Evolutionary conservation across 2,329 filamentous ascomycete species (phyloP), one percentile per base, ranked within the genome.

Genomic region (Fusarium sp.): DNA sequence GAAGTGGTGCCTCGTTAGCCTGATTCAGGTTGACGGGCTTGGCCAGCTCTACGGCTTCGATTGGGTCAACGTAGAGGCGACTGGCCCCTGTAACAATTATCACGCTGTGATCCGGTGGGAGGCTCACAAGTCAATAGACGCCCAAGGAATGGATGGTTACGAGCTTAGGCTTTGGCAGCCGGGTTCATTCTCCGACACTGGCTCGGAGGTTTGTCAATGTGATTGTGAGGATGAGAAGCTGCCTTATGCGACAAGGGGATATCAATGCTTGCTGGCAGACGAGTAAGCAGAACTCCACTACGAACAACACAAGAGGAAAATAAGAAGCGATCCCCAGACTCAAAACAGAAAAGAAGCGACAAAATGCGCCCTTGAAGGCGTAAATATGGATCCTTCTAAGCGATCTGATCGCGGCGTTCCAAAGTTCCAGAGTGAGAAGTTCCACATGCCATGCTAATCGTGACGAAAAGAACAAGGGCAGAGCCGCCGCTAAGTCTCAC

Each of bases 21-120:
- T 74, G 69, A 72, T 74, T 75, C 72, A 75, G 71, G 72, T 75
- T 69, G 71, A 65, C 64, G 62, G 68, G 53, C 68, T 71, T 72
- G 72, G 65, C 62, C 62, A 63, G 43, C 53, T 59, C 69, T 50
- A 42, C 61, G 42, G 38, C 61, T 43, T 58, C 62, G 68, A 67
- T 71, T 69, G 71, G 70, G 56, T 46, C 44, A 49, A 42, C 43
- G 11, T 34, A 51, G 60, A 60, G 49, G 59, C 51, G 54, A 60
- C 53, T 48, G 33, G 36, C 40, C 72, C 72, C 69, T 69, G 69
- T 69, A 72, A 38, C 28, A 54, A 66, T 52, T 50, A 61, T 57
- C 63, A 61, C 63, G 63, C 63, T 57, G 59, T 22, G 48, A 61
- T 54, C 28, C 28, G 28, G 28, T 39, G 50, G 49, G 45, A 53